Evolutionary conservation across 148 eudicot species (phyloP).

Genomic region (Chenopodium berlandieri): DNA sequence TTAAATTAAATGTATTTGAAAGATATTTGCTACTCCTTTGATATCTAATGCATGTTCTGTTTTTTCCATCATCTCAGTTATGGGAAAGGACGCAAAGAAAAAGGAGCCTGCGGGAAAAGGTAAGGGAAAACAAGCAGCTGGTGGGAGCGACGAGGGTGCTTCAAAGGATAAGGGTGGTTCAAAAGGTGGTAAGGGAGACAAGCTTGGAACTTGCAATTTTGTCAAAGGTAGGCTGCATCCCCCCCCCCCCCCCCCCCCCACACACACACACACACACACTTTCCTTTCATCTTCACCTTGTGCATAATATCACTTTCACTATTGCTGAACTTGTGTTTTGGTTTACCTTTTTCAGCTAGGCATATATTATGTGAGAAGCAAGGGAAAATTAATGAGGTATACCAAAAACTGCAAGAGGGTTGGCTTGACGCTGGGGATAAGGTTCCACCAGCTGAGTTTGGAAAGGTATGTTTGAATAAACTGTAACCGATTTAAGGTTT

Average conservation of each 20-base stretch:
- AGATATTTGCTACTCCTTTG: neutral
- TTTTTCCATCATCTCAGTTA: conserved; percentile 18
- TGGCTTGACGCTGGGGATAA: conserved; percentile 94
- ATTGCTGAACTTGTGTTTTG: neutral
- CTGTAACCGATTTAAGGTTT: neutral
- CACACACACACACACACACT: neutral
- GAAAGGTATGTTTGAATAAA: conserved; percentile 54
- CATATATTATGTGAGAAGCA: conserved; percentile 96
- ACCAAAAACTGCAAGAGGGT: conserved; percentile 90
- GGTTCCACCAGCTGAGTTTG: conserved; percentile 99
- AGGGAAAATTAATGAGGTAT: conserved; percentile 95
- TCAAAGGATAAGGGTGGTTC: conserved; percentile 62
- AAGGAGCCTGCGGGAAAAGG: conserved; percentile 80
- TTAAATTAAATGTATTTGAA: neutral
- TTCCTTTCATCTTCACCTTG: neutral
- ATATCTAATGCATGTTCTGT: neutral
- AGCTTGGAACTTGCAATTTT: conserved; percentile 94
- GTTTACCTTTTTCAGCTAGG: conserved; percentile 55
- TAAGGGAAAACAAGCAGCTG: conserved; percentile 78
- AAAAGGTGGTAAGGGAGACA: conserved; percentile 84
- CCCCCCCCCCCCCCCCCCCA: neutral
- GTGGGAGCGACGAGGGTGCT: conserved; percentile 67
- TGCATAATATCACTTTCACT: neutral
- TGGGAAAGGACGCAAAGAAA: conserved; percentile 80
- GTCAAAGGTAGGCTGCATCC: conserved; percentile 64